Percentiles rank a stretch among this genome's conserved stretches.
Evolutionary conservation across 345 rosid species (phyloP).

Genomic region (Eucalyptus sp.): DNA sequence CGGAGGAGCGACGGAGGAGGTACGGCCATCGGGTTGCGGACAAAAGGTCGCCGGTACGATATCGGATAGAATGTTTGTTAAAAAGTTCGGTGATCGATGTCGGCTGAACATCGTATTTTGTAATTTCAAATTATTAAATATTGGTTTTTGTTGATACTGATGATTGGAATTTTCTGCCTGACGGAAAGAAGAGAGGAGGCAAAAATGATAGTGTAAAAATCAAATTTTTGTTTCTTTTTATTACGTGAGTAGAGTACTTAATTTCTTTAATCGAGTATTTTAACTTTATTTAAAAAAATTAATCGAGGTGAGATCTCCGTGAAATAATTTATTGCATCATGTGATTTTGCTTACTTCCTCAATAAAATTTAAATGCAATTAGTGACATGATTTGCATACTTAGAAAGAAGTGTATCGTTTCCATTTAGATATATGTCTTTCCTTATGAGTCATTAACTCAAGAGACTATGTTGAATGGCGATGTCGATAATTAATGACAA

Average conservation of each 20-base stretch:
- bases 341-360: not conserved
- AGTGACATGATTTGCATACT: rapidly evolving
- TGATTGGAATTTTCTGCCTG: not conserved
- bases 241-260: not conserved
- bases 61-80: not conserved
- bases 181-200: not conserved
- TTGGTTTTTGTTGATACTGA: not conserved
- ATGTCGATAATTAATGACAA: not conserved
- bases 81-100: not conserved
- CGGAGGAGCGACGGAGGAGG: not conserved
- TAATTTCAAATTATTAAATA: not conserved
- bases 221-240: rapidly evolving
- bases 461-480: rapidly evolving
- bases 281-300: no score
- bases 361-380: rapidly evolving
- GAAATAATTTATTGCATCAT: not conserved
- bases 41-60: not conserved
- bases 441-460: not conserved
- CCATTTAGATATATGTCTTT: rapidly evolving
- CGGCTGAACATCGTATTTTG: not conserved
- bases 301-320: rapidly evolving
- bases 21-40: not conserved
- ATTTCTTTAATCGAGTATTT: not conserved
- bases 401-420: rapidly evolving
- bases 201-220: not conserved